Evolutionary conservation across 2,329 filamentous ascomycete genomes (phyloP).

Genomic region (Colletotrichum theobromicola): DNA sequence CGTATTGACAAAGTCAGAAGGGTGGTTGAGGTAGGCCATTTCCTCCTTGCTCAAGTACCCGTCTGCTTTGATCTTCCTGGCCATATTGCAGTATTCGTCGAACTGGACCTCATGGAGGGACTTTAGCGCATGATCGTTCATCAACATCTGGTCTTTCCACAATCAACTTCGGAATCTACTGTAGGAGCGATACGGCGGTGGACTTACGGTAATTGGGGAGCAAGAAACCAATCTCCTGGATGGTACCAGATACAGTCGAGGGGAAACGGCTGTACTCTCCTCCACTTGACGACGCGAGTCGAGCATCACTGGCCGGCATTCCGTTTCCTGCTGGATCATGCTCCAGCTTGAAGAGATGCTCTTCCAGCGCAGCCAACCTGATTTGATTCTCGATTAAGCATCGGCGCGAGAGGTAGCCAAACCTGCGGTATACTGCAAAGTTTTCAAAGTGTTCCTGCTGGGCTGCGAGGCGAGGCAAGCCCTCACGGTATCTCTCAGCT

Average conservation of each 20-base stretch:
- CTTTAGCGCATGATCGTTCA: background rate
- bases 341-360: background rate
- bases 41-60: background rate
- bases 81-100: background rate
- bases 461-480: background rate
- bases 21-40: background rate
- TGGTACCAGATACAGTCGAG: background rate
- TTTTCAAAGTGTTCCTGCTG: background rate
- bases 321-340: accelerated
- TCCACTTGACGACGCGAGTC: background rate
- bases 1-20: background rate
- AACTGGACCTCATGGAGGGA: background rate
- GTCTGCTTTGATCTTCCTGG: background rate
- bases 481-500: background rate
- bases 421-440: background rate
- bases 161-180: background rate
- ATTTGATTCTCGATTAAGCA: background rate
- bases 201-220: background rate
- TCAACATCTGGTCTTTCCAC: background rate
- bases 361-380: background rate
- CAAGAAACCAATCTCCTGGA: background rate
- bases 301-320: background rate
- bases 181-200: background rate
- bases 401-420: background rate
- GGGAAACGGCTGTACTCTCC: background rate